Evolutionary conservation across 257 asterid genomes (phyloP).

Genomic region (Cruciata laevipes): DNA sequence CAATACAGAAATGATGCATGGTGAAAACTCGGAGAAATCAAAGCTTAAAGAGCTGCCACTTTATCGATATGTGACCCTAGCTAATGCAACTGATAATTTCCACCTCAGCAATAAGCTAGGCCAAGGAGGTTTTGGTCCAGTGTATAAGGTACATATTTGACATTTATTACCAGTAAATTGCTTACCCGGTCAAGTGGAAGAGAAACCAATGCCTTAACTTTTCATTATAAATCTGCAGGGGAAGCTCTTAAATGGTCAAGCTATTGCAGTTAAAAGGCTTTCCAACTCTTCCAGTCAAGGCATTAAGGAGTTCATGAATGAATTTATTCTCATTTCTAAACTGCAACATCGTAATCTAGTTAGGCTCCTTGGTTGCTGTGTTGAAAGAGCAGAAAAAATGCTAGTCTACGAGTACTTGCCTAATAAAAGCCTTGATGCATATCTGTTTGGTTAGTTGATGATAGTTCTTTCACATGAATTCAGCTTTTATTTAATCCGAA

Average conservation of each 20-base stretch:
- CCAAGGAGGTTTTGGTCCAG: conserved; percentile 66
- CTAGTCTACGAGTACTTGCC: conserved; percentile 62
- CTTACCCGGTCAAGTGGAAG: neutral
- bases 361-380: conserved; percentile 42
- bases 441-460: conserved; percentile 18
- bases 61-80: conserved; percentile 23
- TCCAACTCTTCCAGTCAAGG: conserved; percentile 49
- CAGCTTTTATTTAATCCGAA: neutral
- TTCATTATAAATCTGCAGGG: conserved; percentile 11
- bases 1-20: neutral
- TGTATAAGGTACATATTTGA: conserved; percentile 39
- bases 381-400: conserved; percentile 40
- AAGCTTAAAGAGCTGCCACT: conserved; percentile 14
- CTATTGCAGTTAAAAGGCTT: conserved; percentile 21
- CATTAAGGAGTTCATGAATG: neutral
- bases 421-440: conserved; percentile 28
- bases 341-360: conserved; percentile 55
- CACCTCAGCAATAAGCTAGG: conserved; percentile 36
- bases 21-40: neutral
- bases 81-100: conserved; percentile 42
- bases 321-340: conserved; percentile 37
- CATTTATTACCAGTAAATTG: neutral
- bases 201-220: neutral
- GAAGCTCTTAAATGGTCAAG: conserved; percentile 8
- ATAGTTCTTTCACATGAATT: neutral